Evolutionary conservation across 257 asterid species (phyloP).

Genomic region (Nyctanthes arbortristis): DNA sequence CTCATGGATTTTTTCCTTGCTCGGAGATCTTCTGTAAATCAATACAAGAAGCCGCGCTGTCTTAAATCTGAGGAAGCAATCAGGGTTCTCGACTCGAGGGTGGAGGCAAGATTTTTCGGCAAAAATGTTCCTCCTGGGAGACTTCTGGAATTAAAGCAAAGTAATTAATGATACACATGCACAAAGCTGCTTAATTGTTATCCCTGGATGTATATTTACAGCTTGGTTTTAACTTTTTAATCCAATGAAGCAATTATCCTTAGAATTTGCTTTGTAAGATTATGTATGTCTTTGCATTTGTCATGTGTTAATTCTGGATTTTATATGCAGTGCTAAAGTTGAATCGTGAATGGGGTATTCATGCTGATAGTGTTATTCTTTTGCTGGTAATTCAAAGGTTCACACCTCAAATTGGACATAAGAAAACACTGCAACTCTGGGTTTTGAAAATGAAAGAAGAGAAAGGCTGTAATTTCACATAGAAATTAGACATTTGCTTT

Average conservation of each 20-base stretch:
- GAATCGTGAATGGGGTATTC: not conserved
- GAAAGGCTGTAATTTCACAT: too few relatives aligned
- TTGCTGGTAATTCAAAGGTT: too few relatives aligned
- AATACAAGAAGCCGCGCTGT: conserved; percentile 89
- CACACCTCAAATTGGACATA: too few relatives aligned
- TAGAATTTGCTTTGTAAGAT: not conserved
- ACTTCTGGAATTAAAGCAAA: not conserved
- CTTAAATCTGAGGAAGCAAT: conserved; percentile 64
- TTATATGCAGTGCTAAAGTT: not conserved
- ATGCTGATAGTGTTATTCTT: too few relatives aligned
- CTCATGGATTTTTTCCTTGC: conserved; percentile 82
- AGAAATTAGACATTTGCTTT: too few relatives aligned
- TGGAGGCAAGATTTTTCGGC: conserved; percentile 56
- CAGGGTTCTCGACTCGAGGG: conserved; percentile 48
- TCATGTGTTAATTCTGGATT: not conserved
- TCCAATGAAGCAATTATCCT: not conserved
- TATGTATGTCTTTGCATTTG: not conserved
- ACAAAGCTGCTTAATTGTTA: not conserved
- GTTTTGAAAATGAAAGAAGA: too few relatives aligned
- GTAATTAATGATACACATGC: not conserved
- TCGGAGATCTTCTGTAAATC: conserved; percentile 84
- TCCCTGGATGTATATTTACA: not conserved
- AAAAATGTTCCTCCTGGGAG: not conserved
- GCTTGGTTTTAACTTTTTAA: not conserved
- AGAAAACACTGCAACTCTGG: too few relatives aligned